Conservation (phyloP, 2,329 filamentous ascomycete genomes). For the Xylaria multiplex region DNA sequence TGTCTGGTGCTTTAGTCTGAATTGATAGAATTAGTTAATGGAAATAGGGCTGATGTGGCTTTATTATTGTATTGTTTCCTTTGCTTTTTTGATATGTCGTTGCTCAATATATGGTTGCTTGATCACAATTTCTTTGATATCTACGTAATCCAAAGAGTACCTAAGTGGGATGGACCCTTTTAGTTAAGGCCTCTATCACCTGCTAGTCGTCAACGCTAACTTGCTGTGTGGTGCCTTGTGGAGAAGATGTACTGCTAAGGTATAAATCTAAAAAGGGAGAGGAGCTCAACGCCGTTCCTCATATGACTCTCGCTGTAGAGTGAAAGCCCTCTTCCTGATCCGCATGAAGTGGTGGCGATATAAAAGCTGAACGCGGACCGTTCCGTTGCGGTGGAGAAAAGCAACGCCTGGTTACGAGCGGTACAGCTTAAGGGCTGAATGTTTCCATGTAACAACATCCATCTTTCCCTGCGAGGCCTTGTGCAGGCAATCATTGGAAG, state of each 20-base stretch:
- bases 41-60: background rate
- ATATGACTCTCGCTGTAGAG: background rate
- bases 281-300: background rate
- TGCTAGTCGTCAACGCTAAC: conserved; percentile 11
- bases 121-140: background rate
- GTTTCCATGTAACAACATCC: conserved; percentile 1
- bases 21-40: background rate
- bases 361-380: conserved; percentile 12
- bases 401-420: background rate
- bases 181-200: background rate
- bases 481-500: conserved; percentile 17
- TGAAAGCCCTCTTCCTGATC: conserved; percentile 3
- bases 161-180: background rate
- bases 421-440: conserved; percentile 10
- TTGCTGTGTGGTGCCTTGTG: conserved; percentile 5
- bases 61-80: background rate
- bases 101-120: background rate
- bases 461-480: conserved; percentile 3
- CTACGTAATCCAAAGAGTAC: background rate
- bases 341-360: background rate
- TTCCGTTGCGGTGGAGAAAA: conserved; percentile 10
- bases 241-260: background rate
- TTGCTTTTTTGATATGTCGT: background rate
- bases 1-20: conserved; percentile 6
- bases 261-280: background rate